Percentiles rank a stretch among this genome's conserved stretches.
Conservation (phyloP, 441 rosid species). For the Macaranga tanarius region DNA sequence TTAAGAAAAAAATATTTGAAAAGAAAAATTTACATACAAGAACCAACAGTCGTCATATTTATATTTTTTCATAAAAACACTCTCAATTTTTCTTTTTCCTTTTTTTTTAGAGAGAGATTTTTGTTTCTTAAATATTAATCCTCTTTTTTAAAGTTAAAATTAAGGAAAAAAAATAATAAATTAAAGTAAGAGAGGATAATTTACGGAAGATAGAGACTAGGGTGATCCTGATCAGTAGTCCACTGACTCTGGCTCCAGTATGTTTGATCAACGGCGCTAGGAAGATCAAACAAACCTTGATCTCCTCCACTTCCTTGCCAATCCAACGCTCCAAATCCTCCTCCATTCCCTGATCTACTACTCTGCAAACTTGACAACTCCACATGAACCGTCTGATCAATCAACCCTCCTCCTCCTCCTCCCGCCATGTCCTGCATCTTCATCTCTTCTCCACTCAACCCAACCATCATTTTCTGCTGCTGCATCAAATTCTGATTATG, state of each 20-base stretch:
- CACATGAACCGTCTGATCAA: conserved; percentile 47
- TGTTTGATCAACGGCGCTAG: conserved; percentile 60
- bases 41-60: conserved; percentile 30
- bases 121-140: conserved; percentile 8
- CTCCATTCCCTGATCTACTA: conserved; percentile 39
- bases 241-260: conserved; percentile 85
- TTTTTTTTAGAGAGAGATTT: not conserved
- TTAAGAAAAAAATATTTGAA: conserved; percentile 6
- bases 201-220: conserved; percentile 61
- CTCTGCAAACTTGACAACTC: conserved; percentile 36
- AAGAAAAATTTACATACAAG: conserved; percentile 32
- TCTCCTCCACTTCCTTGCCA: conserved; percentile 63
- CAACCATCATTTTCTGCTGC: conserved; percentile 31
- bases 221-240: conserved; percentile 58
- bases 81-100: conserved; percentile 26
- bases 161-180: conserved; percentile 10
- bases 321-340: conserved; percentile 69
- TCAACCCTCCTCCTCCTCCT: conserved; percentile 30
- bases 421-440: conserved; percentile 29
- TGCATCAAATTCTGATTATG: conserved; percentile 25
- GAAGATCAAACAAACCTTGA: conserved; percentile 64
- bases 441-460: conserved; percentile 19
- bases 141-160: conserved; percentile 9
- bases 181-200: not conserved
- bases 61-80: conserved; percentile 24